Percentiles rank a stretch among this genome's conserved stretches.
Conservation (phyloP, 2,329 filamentous ascomycete species). For the Niveomyces coronatus region DNA sequence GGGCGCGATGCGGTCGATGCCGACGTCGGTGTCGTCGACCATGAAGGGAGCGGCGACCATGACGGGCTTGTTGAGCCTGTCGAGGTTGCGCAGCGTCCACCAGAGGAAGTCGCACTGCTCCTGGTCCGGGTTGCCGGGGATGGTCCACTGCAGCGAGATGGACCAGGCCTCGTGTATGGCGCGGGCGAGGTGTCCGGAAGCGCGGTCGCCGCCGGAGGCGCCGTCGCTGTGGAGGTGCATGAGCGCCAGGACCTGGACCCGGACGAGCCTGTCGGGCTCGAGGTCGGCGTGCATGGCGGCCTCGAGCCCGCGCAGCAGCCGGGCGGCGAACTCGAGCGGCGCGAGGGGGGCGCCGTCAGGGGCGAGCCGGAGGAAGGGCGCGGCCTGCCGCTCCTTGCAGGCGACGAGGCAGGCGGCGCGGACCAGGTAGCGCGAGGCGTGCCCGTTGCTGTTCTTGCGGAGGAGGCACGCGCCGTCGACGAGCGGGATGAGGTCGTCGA, state of each 20-base stretch:
- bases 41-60: constrained; percentile 15
- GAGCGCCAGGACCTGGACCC: constrained; percentile 16
- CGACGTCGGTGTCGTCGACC: constrained; percentile 15
- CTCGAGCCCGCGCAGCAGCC: constrained; percentile 14
- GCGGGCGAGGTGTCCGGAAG: constrained; percentile 15
- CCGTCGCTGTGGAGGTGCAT: constrained; percentile 19
- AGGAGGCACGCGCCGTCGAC: constrained; percentile 11
- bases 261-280: constrained; percentile 15
- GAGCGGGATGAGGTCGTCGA: constrained; percentile 14
- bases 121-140: constrained; percentile 12
- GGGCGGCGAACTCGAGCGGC: constrained; percentile 13
- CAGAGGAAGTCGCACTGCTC: constrained; percentile 12
- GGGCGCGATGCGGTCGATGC: constrained; percentile 6
- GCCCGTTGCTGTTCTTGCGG: constrained; percentile 14
- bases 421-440: constrained; percentile 14
- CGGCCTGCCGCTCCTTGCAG: constrained; percentile 17
- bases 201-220: constrained; percentile 14
- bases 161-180: constrained; percentile 19
- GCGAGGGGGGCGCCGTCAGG: constrained; percentile 11
- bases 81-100: constrained; percentile 14
- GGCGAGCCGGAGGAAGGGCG: constrained; percentile 14
- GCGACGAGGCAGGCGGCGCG: constrained; percentile 16
- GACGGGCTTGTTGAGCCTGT: constrained; percentile 15
- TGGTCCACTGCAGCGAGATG: constrained; percentile 13
- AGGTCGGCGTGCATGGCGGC: constrained; percentile 17